phyloP scores from a whole-genome alignment of 352 stramenopile species.

The Globisporangium apiculatum region DNA sequence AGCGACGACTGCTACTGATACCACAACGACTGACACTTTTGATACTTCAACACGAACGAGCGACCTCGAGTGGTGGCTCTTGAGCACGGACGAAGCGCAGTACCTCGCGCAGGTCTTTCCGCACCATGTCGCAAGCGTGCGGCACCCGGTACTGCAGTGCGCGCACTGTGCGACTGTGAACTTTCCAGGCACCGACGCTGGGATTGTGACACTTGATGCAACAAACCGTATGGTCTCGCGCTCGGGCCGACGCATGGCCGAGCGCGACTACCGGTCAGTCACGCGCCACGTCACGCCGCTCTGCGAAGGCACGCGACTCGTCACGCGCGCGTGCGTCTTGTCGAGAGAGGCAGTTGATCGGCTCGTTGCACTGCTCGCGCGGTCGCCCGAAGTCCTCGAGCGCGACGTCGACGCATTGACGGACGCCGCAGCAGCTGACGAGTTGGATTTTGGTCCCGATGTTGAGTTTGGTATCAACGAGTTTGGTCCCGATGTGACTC shows the following conservation, averaged over 20 bases:
- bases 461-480: constrained; percentile 52
- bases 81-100: constrained; percentile 59
- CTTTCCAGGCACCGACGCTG: constrained; percentile 67
- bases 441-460: constrained; percentile 26
- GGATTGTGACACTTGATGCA: constrained; percentile 59
- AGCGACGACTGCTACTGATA: too few species aligned
- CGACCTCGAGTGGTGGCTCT: constrained; percentile 60
- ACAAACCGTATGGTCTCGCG: constrained; percentile 59
- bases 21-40: background rate
- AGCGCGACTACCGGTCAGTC: constrained; percentile 70
- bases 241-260: constrained; percentile 63
- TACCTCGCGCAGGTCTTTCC: constrained; percentile 67
- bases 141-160: constrained; percentile 65
- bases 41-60: background rate
- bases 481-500: constrained; percentile 6
- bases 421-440: constrained; percentile 15
- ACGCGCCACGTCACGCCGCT: constrained; percentile 72
- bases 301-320: constrained; percentile 64
- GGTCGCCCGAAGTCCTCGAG: constrained; percentile 59
- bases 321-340: constrained; percentile 34
- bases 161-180: constrained; percentile 71
- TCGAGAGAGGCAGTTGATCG: constrained; percentile 37
- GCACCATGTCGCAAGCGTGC: constrained; percentile 24
- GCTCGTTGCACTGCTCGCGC: constrained; percentile 31
- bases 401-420: constrained; percentile 49